Evolutionary conservation across 805 yeast genomes (phyloP).

Genomic region (Clavispora phyllophila): DNA sequence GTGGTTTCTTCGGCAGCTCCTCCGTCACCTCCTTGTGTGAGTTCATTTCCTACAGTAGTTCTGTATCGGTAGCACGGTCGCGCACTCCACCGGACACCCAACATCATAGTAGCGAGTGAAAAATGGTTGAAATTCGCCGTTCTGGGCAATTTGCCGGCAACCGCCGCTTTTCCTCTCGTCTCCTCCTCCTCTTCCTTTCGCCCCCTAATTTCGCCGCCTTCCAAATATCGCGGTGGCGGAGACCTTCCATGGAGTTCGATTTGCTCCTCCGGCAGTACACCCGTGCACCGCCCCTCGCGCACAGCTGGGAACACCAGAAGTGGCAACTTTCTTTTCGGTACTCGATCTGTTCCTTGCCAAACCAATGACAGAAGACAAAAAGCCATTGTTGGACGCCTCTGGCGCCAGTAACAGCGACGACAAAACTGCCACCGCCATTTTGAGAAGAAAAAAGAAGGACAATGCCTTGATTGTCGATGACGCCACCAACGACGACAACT

Average conservation of each 20-base stretch:
- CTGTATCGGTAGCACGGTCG: no score
- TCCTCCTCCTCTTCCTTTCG: not conserved
- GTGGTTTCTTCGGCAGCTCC: no score
- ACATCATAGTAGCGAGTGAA: no score
- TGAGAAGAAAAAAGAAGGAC: conserved; percentile 96
- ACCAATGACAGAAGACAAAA: conserved; percentile 24
- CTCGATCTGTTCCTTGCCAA: not conserved
- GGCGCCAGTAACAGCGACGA: conserved; percentile 57
- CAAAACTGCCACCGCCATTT: conserved; percentile 92
- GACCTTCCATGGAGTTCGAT: conserved; percentile 6
- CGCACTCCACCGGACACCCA: no score
- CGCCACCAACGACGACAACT: conserved; percentile 95
- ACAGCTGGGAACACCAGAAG: not conserved
- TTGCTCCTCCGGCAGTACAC: conserved; percentile 1
- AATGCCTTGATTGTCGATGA: conserved; percentile 94
- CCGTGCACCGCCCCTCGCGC: conserved; percentile 6
- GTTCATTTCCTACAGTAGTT: no score
- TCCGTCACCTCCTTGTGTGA: no score
- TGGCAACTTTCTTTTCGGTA: conserved; percentile 2
- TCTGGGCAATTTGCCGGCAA: no score
- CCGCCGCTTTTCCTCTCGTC: not conserved
- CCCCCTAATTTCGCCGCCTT: not conserved
- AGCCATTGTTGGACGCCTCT: conserved; percentile 50
- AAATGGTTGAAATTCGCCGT: no score
- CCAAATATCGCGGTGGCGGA: not conserved